Evolutionary conservation across 805 yeast species (phyloP).

Genomic region (Ogataea dorogensis): DNA sequence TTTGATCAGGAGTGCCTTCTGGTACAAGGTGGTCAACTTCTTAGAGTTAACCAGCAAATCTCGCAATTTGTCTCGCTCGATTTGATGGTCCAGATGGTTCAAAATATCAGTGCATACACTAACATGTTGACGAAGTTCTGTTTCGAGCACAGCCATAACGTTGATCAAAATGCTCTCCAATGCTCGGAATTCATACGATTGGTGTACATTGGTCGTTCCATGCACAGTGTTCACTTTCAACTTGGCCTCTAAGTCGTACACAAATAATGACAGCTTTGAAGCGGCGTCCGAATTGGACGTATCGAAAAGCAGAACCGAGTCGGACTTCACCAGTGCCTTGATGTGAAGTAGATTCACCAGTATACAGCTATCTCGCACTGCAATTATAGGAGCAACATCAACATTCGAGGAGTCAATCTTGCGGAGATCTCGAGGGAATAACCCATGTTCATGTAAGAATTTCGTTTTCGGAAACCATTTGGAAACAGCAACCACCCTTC

Average conservation of each 20-base stretch:
- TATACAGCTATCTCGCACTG: conserved; percentile 75
- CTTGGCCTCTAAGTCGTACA: conserved; percentile 81
- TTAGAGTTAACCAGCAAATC: conserved; percentile 74
- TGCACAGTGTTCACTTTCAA: conserved; percentile 42
- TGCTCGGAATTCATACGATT: conserved; percentile 76
- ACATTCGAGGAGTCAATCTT: conserved; percentile 72
- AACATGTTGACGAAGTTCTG: conserved; percentile 64
- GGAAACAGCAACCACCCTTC: conserved; percentile 68
- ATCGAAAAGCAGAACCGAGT: conserved; percentile 82
- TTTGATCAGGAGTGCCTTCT: conserved; percentile 70
- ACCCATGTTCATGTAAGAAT: conserved; percentile 63
- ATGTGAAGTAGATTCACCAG: conserved; percentile 82
- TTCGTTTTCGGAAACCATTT: conserved; percentile 71
- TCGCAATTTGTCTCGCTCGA: conserved; percentile 71
- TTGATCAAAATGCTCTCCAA: conserved; percentile 79
- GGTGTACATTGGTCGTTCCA: conserved; percentile 36
- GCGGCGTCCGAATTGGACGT: conserved; percentile 64
- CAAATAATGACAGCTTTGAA: conserved; percentile 66
- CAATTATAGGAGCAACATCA: conserved; percentile 87
- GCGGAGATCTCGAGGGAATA: conserved; percentile 84
- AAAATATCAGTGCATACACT: conserved; percentile 61
- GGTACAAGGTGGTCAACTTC: conserved; percentile 67
- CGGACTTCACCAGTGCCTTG: conserved; percentile 81
- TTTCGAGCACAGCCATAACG: conserved; percentile 75
- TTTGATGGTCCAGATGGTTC: conserved; percentile 71